Evolutionary conservation across 257 asterid genomes (phyloP).

Genomic region (Oldenlandia corymbosa): DNA sequence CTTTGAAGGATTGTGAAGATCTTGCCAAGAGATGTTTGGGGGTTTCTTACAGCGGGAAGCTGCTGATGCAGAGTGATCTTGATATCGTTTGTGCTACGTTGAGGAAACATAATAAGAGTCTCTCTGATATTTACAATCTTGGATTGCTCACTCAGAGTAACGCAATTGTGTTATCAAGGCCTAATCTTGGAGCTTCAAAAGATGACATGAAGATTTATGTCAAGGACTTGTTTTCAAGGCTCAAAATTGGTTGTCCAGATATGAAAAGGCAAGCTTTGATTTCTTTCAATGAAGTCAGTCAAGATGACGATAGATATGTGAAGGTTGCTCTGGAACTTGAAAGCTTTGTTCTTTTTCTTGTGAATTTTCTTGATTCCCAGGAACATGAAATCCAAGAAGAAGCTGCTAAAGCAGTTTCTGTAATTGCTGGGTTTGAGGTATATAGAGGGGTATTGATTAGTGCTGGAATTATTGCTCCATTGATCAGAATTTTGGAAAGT

Average conservation of each 20-base stretch:
- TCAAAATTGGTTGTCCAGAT: constrained; percentile 55
- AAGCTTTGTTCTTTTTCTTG: constrained; percentile 37
- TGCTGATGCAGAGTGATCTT: constrained; percentile 88
- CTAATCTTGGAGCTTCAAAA: constrained; percentile 55
- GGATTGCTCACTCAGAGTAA: constrained; percentile 59
- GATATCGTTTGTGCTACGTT: constrained; percentile 51
- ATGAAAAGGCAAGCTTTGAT: constrained; percentile 75
- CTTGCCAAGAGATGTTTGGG: constrained; percentile 51
- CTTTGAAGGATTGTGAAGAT: constrained; percentile 40
- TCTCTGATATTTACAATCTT: constrained; percentile 55
- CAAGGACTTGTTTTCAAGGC: constrained; percentile 58
- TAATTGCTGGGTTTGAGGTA: constrained; percentile 42
- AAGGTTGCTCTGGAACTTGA: constrained; percentile 54
- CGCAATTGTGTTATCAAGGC: constrained; percentile 71
- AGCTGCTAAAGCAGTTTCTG: constrained; percentile 48
- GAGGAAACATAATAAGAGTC: constrained; percentile 37
- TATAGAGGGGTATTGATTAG: constrained; percentile 37
- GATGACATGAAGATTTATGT: constrained; percentile 70
- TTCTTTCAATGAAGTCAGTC: constrained; percentile 50
- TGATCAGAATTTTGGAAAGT: constrained; percentile 62
- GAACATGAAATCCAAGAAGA: constrained; percentile 58
- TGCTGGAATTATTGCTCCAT: constrained; percentile 56
- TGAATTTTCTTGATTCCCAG: constrained; percentile 57
- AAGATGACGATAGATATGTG: constrained; percentile 63
- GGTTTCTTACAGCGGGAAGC: constrained; percentile 64